These are phyloP conservation scores for Hymenoscyphus repandus DNA, from an alignment of 2,329 filamentous ascomycete genomes.

Conservation along the genomic window DNA sequence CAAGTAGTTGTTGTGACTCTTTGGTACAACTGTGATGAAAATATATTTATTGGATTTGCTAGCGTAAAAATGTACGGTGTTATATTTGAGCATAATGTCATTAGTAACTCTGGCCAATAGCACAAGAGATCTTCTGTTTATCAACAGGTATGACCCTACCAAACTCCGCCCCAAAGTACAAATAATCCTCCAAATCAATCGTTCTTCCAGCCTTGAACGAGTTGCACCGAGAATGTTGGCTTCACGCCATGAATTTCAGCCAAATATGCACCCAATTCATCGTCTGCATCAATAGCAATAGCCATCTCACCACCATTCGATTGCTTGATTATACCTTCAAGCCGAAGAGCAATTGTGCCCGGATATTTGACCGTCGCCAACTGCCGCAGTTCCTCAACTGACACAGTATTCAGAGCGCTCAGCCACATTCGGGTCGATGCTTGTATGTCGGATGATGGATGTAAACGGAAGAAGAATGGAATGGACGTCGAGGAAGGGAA, in stretches of 20 bases:
- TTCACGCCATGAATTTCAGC: conserved; percentile 41
- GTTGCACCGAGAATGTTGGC: conserved; percentile 29
- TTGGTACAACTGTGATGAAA: too few relatives aligned
- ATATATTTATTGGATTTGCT: neutral
- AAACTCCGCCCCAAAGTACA: neutral
- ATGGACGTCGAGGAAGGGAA: conserved; percentile 37
- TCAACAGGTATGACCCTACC: neutral
- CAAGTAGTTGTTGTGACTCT: too few relatives aligned
- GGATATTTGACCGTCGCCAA: conserved; percentile 57
- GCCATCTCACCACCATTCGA: conserved; percentile 49
- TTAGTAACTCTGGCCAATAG: neutral
- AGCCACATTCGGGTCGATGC: conserved; percentile 56
- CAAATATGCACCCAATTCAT: conserved; percentile 68
- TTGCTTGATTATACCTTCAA: conserved; percentile 63
- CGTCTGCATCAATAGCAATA: conserved; percentile 63
- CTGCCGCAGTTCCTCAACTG: conserved; percentile 58
- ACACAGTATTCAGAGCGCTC: conserved; percentile 49
- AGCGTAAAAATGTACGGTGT: too few relatives aligned
- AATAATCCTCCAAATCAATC: conserved; percentile 5
- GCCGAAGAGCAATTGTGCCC: conserved; percentile 49
- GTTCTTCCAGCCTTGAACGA: conserved; percentile 30
- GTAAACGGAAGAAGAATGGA: conserved; percentile 64
- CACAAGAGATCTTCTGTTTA: neutral
- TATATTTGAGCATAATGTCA: neutral
- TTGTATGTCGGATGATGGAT: conserved; percentile 55